phyloP scores from a whole-genome alignment of 306 rosid species.

The Inga oerstediana region DNA sequence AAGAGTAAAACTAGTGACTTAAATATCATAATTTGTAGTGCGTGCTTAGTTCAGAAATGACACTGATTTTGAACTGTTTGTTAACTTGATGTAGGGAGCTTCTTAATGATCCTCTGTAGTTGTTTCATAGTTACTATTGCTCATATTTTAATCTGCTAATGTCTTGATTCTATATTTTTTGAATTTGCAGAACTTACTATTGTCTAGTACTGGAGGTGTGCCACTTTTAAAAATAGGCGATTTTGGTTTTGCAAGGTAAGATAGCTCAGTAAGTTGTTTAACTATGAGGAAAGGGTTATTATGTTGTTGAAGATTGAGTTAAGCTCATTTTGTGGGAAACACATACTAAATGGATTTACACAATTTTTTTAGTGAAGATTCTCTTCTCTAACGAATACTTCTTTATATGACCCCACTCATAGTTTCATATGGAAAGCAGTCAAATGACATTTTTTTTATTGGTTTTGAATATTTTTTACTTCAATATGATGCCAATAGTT shows the following conservation, averaged over 20 bases:
- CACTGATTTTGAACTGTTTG: slow-evolving; percentile 3
- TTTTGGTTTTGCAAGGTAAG: slow-evolving; percentile 97
- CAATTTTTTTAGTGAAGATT: background rate
- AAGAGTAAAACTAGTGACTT: background rate
- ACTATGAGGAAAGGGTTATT: slow-evolving; percentile 1
- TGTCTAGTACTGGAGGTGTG: slow-evolving; percentile 51
- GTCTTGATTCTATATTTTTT: slow-evolving; percentile 20
- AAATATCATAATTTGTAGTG: background rate
- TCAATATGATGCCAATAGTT: background rate
- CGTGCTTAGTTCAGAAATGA: background rate
- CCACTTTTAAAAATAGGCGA: slow-evolving; percentile 90
- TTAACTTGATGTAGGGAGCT: background rate
- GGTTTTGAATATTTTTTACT: slow-evolving; percentile 8
- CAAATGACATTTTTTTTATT: slow-evolving; percentile 22
- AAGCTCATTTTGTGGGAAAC: slow-evolving; percentile 8
- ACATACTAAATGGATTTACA: slow-evolving; percentile 5
- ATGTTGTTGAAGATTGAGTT: slow-evolving; percentile 11
- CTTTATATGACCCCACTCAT: background rate
- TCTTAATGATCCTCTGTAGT: slow-evolving; percentile 5
- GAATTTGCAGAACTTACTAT: slow-evolving; percentile 82
- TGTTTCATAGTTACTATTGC: slow-evolving; percentile 1
- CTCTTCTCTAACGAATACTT: slow-evolving; percentile 21
- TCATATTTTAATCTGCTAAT: slow-evolving; percentile 22
- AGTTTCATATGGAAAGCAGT: slow-evolving; percentile 17
- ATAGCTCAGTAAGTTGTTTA: slow-evolving; percentile 13